A percentile compares a stretch with the other conserved stretches of the same genome.
phyloP scores from a whole-genome alignment of 2,329 filamentous ascomycete genomes.

The Penicillium sp. region DNA sequence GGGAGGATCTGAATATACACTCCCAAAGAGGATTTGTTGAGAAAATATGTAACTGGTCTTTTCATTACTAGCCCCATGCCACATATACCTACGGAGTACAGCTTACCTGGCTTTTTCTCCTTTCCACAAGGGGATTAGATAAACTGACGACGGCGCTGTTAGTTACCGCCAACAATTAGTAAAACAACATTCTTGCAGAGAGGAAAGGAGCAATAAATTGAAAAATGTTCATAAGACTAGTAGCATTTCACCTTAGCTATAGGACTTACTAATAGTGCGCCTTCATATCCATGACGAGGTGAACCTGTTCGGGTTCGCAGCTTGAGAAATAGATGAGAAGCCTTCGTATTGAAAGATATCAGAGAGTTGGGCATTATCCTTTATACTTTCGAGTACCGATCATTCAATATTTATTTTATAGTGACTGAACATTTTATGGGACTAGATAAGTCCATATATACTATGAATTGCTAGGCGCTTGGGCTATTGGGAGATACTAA shows the following conservation, averaged over 20 bases:
- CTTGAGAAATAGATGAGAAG: not conserved
- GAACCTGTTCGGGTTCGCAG: too few species aligned
- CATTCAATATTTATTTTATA: not conserved
- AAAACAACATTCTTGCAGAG: not conserved
- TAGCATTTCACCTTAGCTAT: not conserved
- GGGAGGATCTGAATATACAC: not conserved
- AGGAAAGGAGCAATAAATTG: not conserved
- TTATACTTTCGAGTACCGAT: not conserved
- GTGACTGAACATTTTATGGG: not conserved
- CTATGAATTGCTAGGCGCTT: not conserved
- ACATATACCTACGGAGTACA: not conserved
- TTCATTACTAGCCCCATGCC: not conserved
- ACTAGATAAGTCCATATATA: not conserved
- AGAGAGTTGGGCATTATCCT: not conserved
- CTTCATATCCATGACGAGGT: too few species aligned
- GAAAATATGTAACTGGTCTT: not conserved
- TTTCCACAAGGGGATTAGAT: not conserved
- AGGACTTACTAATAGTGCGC: too few species aligned
- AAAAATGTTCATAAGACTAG: not conserved
- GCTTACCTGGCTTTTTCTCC: not conserved
- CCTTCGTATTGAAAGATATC: not conserved
- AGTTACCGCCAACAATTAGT: not conserved
- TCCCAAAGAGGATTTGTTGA: not conserved
- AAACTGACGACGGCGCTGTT: not conserved
- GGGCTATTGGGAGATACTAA: not conserved